Evolutionary conservation across 1,284 basidiomycete species (phyloP), one percentile per base, ranked within the genome.

Genomic region (Moesziomyces antarcticus): DNA sequence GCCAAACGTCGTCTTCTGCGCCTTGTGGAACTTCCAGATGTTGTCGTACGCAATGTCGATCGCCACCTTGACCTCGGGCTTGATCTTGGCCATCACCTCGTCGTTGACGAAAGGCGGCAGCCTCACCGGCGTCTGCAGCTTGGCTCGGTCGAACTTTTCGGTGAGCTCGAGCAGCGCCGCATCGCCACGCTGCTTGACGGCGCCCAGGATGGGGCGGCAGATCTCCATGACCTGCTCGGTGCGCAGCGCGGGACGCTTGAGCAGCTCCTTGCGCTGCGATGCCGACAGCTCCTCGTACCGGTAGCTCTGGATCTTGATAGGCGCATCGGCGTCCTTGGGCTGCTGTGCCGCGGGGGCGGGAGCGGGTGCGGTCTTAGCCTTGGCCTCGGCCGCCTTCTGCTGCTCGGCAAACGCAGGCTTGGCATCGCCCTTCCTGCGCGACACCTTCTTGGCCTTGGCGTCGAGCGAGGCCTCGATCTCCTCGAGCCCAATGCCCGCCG

Each of bases 21-120:
- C 84, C 43, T 78, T 72, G 75, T 85, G 84, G 73, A 82, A 82
- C 25, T 69, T 68, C 54, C 88, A 88, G 83, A 99, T 92, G 84
- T 99, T 99, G 66, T 87, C 87, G 84, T 99, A 99, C 2, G 97
- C 97, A 61, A 89, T 87, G 82, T 98, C 92, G 83, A 99, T 97
- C 22, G 97, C 94, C 46, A 87, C 85, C 73, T 89, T 90, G 63
- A 98, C 84, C 40, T 80, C 70, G 14, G 78, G 65, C 44, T 76
- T 75, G 68, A 83, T 81, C 50, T 77, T 64, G 35, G 66, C 50
- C 64, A 84, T 75, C 8, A 77, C 20, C 85, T 85, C 24, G 89
- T 88, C 53, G 93, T 86, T 72, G 86, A 75, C 73, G 47, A 81
- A 84, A 0, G 82, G 82, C 14, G 81, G 80, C 11, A 65, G 50